Evolutionary conservation across 2,329 filamentous ascomycete genomes (phyloP).

Genomic region (Chrysoporthe deuterocubensis): DNA sequence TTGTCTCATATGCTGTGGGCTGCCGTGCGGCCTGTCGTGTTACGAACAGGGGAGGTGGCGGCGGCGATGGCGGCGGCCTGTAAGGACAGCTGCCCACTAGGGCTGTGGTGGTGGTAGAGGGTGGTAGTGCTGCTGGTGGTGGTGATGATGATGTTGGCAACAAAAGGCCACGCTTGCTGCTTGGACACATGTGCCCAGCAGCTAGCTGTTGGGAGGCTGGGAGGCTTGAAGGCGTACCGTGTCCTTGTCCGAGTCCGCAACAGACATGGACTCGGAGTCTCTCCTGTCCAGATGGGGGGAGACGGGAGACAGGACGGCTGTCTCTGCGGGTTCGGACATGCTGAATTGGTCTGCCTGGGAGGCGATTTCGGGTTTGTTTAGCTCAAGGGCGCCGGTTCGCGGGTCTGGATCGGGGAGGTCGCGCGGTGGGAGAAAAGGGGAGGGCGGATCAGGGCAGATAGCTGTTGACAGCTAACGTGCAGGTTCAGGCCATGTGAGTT

Average conservation of each 20-base stretch:
- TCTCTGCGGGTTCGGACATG: conserved; percentile 39
- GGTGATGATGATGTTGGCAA: neutral
- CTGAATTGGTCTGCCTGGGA: conserved; percentile 11
- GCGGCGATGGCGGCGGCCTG: conserved; percentile 18
- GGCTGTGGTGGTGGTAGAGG: conserved; percentile 8
- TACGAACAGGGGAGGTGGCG: neutral
- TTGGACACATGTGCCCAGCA: neutral
- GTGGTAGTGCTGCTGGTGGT: too few species aligned
- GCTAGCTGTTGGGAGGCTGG: conserved; percentile 11
- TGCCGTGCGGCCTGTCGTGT: conserved; percentile 21
- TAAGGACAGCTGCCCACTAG: conserved; percentile 20
- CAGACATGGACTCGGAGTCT: conserved; percentile 29
- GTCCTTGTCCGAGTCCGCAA: conserved; percentile 45
- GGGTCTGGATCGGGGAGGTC: neutral
- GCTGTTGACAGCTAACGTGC: conserved; percentile 24
- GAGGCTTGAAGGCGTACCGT: conserved; percentile 36
- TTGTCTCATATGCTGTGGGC: conserved; percentile 7
- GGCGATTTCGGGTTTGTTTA: neutral
- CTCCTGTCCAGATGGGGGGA: conserved; percentile 31
- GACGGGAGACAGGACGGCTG: conserved; percentile 27
- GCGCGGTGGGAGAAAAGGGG: conserved; percentile 1
- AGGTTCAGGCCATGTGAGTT: conserved; percentile 26
- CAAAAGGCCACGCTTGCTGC: conserved; percentile 2
- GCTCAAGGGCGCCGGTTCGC: neutral
- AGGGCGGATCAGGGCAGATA: conserved; percentile 14